Evolutionary conservation across 176 grass and related monocot genomes (phyloP), one percentile per base, ranked within the genome.

Genomic region (Phragmites australis): DNA sequence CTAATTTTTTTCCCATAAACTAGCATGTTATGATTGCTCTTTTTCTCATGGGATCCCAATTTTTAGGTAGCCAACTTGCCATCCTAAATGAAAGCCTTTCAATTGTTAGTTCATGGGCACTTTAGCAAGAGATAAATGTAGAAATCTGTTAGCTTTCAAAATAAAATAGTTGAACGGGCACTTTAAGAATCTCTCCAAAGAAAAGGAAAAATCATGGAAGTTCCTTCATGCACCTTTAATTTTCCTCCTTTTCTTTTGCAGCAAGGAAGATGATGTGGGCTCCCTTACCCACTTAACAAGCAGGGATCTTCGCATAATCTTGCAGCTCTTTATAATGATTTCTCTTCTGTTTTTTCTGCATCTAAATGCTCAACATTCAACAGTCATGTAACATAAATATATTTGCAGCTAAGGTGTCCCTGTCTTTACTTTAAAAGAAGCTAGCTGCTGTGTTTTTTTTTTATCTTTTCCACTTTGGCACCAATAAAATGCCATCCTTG

Each of bases 131-230:
- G 42, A 14, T 48, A 65, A 81, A 81, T 51, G 41, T 31, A 76
- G 52, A 26, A 42, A 65, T 65, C 52, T 72, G 54, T 84, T 81
- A 70, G 52, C 87, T 89, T 80, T 89, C 44, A 76, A 84, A 81
- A 67, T 59, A 81, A 45, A 81, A 84, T 78, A 86, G 55, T 83
- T 78, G 74, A 50, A 61, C 3, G 21, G 45, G 26, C 65, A 59
- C 83, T 86, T 86, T 82, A 82, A 77, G 83, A 89, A 89, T 86
- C 72, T 82, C n/a, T 82, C 26, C 84, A 86, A 86, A 83, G 60
- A 82, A 72, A 79, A 87, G 74, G 27, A 31, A 44, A 73, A 63
- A 74, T 68, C 68, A 75, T 69, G 59, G 67, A 57, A 79, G 87
- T 83, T 83, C 80, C 53, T 72, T 43, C 60, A 68, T 32, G 61